phyloP scores from a whole-genome alignment of 306 rosid genomes.

The Geum urbanum region DNA sequence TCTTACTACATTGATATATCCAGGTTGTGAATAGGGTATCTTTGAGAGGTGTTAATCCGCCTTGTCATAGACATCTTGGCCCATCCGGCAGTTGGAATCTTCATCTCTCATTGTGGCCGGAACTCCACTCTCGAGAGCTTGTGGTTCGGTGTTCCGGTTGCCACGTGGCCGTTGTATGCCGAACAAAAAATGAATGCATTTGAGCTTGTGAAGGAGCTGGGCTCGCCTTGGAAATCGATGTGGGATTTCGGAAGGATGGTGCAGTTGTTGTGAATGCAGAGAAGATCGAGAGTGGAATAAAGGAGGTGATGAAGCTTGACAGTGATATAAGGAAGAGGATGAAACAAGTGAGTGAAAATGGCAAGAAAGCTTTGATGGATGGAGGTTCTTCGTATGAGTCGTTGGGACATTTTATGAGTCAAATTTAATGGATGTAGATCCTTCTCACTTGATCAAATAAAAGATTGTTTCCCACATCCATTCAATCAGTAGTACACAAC shows the following conservation, averaged over 20 bases:
- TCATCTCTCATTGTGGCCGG: conserved; percentile 29
- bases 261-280: not conserved
- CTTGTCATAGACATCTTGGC: conserved; percentile 20
- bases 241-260: not conserved
- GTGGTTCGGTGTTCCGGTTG: conserved; percentile 24
- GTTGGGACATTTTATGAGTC: too few relatives aligned
- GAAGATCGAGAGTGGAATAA: conserved; percentile 22
- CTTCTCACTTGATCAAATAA: too few relatives aligned
- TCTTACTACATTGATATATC: too few relatives aligned
- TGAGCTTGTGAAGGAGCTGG: conserved; percentile 16
- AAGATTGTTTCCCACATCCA: too few relatives aligned
- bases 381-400: not conserved
- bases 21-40: too few relatives aligned
- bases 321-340: conserved; percentile 7
- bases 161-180: conserved; percentile 19
- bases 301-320: conserved; percentile 9
- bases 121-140: conserved; percentile 23
- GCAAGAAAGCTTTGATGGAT: not conserved
- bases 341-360: not conserved
- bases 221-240: conserved; percentile 9
- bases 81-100: conserved; percentile 10
- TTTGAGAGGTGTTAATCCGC: too few relatives aligned
- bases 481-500: too few relatives aligned
- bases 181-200: conserved; percentile 25
- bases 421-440: too few relatives aligned